Conservation (phyloP, 768 basidiomycete genomes). For the Pisolithus microcarpus region DNA sequence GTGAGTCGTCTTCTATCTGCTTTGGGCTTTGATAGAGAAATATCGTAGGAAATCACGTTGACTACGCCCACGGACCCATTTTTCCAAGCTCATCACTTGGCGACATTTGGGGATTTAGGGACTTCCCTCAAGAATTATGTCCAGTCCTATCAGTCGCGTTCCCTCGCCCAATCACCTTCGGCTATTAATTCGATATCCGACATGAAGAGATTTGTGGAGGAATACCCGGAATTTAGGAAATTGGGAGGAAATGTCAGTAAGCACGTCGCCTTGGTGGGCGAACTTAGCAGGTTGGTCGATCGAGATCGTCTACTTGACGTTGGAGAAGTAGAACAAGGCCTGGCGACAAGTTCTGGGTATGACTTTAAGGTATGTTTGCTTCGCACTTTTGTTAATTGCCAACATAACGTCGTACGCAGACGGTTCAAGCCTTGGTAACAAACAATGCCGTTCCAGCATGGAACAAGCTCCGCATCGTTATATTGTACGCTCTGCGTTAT, state of each 20-base stretch:
- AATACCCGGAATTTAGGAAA: conserved; percentile 95
- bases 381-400: not conserved
- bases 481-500: conserved; percentile 89
- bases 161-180: conserved; percentile 65
- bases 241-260: conserved; percentile 98
- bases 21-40: conserved; percentile 4
- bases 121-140: conserved; percentile 89
- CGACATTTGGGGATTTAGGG: conserved; percentile 96
- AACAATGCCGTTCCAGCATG: conserved; percentile 60
- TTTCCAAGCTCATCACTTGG: conserved; percentile 82
- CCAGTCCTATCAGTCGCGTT: conserved; percentile 82
- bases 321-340: conserved; percentile 92
- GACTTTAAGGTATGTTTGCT: conserved; percentile 66
- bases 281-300: conserved; percentile 85
- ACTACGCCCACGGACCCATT: conserved; percentile 90
- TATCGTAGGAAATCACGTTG: conserved; percentile 79
- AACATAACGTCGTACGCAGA: conserved; percentile 36
- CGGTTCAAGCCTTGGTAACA: conserved; percentile 71
- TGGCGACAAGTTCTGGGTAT: conserved; percentile 85
- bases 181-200: conserved; percentile 90
- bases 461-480: conserved; percentile 86
- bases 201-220: conserved; percentile 97
- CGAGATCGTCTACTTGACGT: conserved; percentile 80
- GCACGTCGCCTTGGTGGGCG: conserved; percentile 94
- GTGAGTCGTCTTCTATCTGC: conserved; percentile 36